Evolutionary conservation across 805 yeast species (phyloP), one percentile per base, ranked within the genome.

Genomic region (Hanseniaspora vineae): DNA sequence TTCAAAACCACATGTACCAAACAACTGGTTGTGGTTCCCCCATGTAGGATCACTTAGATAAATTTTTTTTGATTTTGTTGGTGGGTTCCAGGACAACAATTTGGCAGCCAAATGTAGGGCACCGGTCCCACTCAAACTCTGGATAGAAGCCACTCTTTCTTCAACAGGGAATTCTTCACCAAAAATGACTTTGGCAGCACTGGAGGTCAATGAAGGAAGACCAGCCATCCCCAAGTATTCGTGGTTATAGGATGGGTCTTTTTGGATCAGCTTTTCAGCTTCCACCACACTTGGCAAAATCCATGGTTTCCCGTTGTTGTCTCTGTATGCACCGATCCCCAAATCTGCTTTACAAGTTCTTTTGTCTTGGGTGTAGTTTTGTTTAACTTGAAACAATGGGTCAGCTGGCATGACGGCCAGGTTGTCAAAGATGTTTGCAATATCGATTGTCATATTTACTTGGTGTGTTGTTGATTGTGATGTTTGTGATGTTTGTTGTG

Each of bases 291-390:
- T 76, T 15, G 94, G 89, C 55, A 89, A 73, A 49, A 90, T 82
- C 77, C 85, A 87, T 44, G 97, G 97, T 63, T 80, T 77, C 44
- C 97, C 97, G 10, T 66, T 56, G 62, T 82, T 79, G 64, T 88
- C 95, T 63, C 97, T 77, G 71, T 90, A 90, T n/a, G 97, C 97
- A 51, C 95, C 95, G 53, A 85, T 83, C 37, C 94, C 92, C 56
- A 85, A 70, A 61, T 88, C 96, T 45, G 87, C 95, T 66, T 87
- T 89, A 50, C 68, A 66, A 2, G 72, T 17, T 49, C 90, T 70
- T 2, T 73, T 14, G 58, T 84, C 94, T 39, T 73, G 70, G 20
- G 64, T 58, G 58, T 67, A 78, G 60, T 90, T 72, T 40, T 81
- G 80, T 64, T 82, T 84, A 53, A 88, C 74, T 8, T 84, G 92